Conservation (phyloP, 2,329 filamentous ascomycete genomes). For the Diaporthe batatas region DNA sequence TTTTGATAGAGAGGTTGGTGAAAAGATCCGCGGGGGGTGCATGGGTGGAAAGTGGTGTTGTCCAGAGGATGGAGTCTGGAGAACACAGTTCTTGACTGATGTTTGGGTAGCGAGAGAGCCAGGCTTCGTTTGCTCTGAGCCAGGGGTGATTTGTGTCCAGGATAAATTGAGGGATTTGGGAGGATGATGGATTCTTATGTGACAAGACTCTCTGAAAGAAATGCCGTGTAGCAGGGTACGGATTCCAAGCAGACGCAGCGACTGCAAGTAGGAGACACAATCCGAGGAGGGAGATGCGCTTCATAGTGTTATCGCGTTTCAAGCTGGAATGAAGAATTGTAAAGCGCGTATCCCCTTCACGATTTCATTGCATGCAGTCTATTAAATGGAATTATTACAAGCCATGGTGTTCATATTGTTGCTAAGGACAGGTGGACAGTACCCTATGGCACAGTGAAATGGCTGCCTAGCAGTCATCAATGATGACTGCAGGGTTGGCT, state of each 20-base stretch:
- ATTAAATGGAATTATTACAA: no score
- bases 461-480: no score
- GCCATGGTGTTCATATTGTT: no score
- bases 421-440: no score
- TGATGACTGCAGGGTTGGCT: no score
- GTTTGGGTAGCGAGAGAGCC: slow-evolving; percentile 17
- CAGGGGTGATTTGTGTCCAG: slow-evolving; percentile 8
- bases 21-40: not conserved
- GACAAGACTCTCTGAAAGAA: not conserved
- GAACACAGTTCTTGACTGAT: not conserved
- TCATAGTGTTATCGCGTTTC: not conserved
- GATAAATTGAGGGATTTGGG: not conserved
- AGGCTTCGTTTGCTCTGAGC: not conserved
- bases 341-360: no score
- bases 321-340: no score
- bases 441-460: no score
- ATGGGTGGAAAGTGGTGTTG: not conserved
- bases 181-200: not conserved
- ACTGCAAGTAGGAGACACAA: not conserved
- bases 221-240: not conserved
- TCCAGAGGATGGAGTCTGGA: slow-evolving; percentile 1
- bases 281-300: not conserved
- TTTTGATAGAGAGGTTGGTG: not conserved
- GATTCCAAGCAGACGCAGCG: not conserved
- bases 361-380: no score